These are phyloP conservation scores for Colletotrichum euphorbiae DNA, from an alignment of 2,329 filamentous ascomycete genomes.

Conservation along the genomic window DNA sequence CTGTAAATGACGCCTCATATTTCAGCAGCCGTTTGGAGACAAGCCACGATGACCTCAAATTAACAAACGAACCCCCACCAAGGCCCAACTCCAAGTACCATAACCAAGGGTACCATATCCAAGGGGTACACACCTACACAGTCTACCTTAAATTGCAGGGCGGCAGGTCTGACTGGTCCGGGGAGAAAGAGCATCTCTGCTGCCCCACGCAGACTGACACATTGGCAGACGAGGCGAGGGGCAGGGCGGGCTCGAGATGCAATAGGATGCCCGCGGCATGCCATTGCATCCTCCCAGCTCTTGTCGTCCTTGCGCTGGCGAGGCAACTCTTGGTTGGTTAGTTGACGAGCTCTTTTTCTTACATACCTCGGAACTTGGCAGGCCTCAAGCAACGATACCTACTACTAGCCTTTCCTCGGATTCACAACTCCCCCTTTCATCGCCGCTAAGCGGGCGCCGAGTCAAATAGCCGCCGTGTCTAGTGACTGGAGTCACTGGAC, in stretches of 20 bases:
- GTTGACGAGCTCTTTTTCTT: neutral
- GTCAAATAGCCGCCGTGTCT: conserved; percentile 4
- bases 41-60: conserved; percentile 22
- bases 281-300: conserved; percentile 6
- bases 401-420: neutral
- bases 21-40: neutral
- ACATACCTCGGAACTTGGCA: neutral
- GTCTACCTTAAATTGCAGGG: conserved; percentile 5
- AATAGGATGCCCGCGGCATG: conserved; percentile 5
- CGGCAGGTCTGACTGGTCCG: neutral
- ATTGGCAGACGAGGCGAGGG: neutral
- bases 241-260: neutral
- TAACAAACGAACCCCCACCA: too few relatives aligned
- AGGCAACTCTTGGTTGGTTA: neutral
- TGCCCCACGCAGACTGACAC: conserved; percentile 13
- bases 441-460: neutral
- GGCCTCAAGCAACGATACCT: neutral
- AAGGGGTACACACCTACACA: neutral
- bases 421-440: neutral
- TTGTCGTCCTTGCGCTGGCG: conserved; percentile 10
- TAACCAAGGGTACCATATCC: conserved; percentile 15
- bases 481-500: neutral
- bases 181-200: neutral
- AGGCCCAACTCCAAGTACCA: neutral
- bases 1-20: neutral